Evolutionary conservation across 2,329 filamentous ascomycete species (phyloP), one percentile per base, ranked within the genome.

Genomic region (Pseudopithomyces chartarum): DNA sequence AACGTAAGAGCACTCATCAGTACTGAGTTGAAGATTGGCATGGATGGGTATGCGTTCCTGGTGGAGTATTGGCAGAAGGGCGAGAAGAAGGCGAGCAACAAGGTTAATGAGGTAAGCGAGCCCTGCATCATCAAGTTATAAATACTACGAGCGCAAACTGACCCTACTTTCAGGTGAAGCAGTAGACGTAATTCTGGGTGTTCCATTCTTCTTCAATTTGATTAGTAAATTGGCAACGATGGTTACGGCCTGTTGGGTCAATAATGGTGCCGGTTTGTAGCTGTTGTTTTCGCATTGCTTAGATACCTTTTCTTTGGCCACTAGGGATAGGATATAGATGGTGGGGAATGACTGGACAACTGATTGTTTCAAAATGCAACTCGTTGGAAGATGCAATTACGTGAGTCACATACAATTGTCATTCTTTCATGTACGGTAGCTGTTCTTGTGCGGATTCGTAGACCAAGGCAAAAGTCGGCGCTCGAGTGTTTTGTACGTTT

Each of bases 21-120:
- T 62, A 76, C 75, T 11, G 75, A 78, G 70, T 54, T 78, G 38
- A 76, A 74, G 67, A 67, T 77, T 39, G 64, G 69, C 10, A 61
- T 67, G 34, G 75, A 77, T 58, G 71, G 66, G 6, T 71, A 68
- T 47, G 62, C 66, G 13, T 51, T 73, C 1, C 58, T 76, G 26
- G 49, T 68, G 15, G 54, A 63, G 44, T 76, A 73, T 52, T 66
- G 70, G 65, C 64, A 62, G 49, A 72, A 72, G 59, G 69, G 68
- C 44, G 73, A 75, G 57, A 59, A 76, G 62, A 60, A 67, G 54
- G 64, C 65, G 4, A 62, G 61, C 40, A 70, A 73, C 65, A 76
- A 74, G 68, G 60, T 64, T 22, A 65, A 74, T 17, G 68, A 75
- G 61, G 61, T 71, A 19, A 75, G 40, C 29, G 6, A 1, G 0